phyloP scores from a whole-genome alignment of 2,329 filamentous ascomycete species.

The Colletotrichum agaves region DNA sequence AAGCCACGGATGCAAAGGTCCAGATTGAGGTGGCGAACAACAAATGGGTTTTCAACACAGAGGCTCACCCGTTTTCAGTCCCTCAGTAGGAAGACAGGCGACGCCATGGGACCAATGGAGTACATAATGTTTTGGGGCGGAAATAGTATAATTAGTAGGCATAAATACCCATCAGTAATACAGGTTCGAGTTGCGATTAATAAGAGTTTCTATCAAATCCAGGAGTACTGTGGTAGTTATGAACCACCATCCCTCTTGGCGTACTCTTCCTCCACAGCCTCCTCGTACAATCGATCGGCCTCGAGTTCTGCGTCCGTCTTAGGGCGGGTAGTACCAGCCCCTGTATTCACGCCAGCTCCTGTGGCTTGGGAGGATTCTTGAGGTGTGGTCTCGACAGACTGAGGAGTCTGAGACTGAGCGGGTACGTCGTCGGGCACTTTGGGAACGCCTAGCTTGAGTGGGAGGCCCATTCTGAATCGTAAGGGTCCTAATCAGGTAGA shows the following conservation, averaged over 20 bases:
- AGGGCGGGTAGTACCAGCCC: conserved; percentile 56
- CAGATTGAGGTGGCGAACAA: conserved; percentile 62
- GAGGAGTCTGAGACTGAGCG: background rate
- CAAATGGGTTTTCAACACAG: conserved; percentile 62
- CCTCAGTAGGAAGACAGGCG: background rate
- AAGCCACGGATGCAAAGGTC: conserved; percentile 66
- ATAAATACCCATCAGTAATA: conserved; percentile 21
- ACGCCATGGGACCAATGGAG: background rate
- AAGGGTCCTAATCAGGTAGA: too few species aligned
- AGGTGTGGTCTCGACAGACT: background rate
- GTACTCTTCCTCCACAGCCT: conserved; percentile 66
- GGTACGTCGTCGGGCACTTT: conserved; percentile 12
- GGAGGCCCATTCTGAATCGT: conserved; percentile 44
- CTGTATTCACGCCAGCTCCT: conserved; percentile 60
- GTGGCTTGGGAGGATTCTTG: conserved; percentile 40
- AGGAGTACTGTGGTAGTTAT: conserved; percentile 38
- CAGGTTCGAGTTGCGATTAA: background rate
- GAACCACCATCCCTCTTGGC: conserved; percentile 65
- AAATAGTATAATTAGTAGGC: background rate
- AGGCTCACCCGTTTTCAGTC: conserved; percentile 56
- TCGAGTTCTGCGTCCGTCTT: conserved; percentile 62
- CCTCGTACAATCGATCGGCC: conserved; percentile 62
- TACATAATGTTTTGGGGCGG: background rate
- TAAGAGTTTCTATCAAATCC: background rate
- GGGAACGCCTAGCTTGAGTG: conserved; percentile 34